Evolutionary conservation across 495 filamentous ascomycete genomes (phyloP).

Genomic region (Ramalina intermedia): DNA sequence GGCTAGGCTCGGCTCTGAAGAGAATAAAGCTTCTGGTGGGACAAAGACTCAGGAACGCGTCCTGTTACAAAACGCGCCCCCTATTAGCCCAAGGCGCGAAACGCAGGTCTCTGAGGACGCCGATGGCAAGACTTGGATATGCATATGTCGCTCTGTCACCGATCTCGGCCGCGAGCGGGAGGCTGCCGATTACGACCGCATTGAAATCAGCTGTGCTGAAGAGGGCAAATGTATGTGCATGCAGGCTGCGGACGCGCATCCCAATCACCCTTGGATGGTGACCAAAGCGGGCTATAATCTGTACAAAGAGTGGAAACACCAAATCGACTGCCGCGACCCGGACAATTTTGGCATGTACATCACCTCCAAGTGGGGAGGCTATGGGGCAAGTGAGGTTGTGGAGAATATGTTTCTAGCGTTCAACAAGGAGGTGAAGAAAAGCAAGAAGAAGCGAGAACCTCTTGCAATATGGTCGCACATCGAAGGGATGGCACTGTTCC

Average conservation of each 20-base stretch:
- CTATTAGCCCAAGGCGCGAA: too few relatives aligned
- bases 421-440: conserved; percentile 14
- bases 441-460: conserved; percentile 18
- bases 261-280: conserved; percentile 27
- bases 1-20: too few relatives aligned
- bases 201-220: not conserved
- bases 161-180: too few relatives aligned
- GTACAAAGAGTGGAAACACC: not conserved
- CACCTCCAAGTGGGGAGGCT: conserved; percentile 25
- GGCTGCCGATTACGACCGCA: too few relatives aligned
- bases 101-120: too few relatives aligned
- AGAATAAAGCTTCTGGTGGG: too few relatives aligned
- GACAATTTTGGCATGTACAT: conserved; percentile 28
- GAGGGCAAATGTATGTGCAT: conserved; percentile 23
- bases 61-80: too few relatives aligned
- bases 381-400: conserved; percentile 25
- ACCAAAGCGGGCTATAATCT: conserved; percentile 20
- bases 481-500: conserved; percentile 17
- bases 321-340: conserved; percentile 20
- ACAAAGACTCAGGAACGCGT: too few relatives aligned
- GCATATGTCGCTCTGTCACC: too few relatives aligned
- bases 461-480: conserved; percentile 22
- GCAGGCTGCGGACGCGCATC: conserved; percentile 23
- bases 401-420: conserved; percentile 29
- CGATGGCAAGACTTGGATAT: too few relatives aligned